Percentiles rank a stretch among this genome's conserved stretches.
These are phyloP conservation scores for Curvularia spicifera DNA, from an alignment of 2,329 filamentous ascomycete genomes.

Conservation along the genomic window DNA sequence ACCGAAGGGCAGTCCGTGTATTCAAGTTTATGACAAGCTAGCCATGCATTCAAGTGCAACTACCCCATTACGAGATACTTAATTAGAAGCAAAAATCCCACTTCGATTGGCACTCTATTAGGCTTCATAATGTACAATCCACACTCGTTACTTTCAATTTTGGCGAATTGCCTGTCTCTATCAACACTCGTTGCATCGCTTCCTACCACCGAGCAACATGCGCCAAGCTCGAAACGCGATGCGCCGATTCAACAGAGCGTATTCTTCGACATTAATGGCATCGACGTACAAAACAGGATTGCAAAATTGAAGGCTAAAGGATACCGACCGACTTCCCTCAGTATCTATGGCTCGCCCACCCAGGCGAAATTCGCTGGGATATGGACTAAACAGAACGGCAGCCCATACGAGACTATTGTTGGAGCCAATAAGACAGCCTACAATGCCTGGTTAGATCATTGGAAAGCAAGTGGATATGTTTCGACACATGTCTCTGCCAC, in stretches of 20 bases:
- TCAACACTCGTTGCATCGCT: conserved; percentile 14
- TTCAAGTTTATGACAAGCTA: neutral
- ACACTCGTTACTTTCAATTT: conserved; percentile 10
- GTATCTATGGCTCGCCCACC: conserved; percentile 20
- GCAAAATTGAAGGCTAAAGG: conserved; percentile 24
- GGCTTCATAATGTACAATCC: conserved; percentile 16
- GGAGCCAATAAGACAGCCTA: conserved; percentile 24
- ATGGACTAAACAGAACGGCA: conserved; percentile 26
- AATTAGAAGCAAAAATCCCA: neutral
- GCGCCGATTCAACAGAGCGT: conserved; percentile 19
- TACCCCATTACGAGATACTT: neutral
- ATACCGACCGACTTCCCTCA: conserved; percentile 26
- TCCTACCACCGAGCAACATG: conserved; percentile 8
- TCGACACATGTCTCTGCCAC: conserved; percentile 34
- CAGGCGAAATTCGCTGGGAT: conserved; percentile 27
- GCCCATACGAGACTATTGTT: conserved; percentile 23
- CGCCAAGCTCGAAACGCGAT: conserved; percentile 17
- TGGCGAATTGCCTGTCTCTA: conserved; percentile 14
- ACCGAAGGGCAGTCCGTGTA: neutral
- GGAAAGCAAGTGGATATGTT: conserved; percentile 26
- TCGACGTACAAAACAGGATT: conserved; percentile 9
- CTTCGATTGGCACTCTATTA: neutral
- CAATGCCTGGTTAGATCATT: conserved; percentile 25
- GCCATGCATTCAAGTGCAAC: neutral
- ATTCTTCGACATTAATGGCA: conserved; percentile 16